Base-by-base conservation (phyloP, 2,329 filamentous ascomycete genomes). In the Penicillium sp. region DNA sequence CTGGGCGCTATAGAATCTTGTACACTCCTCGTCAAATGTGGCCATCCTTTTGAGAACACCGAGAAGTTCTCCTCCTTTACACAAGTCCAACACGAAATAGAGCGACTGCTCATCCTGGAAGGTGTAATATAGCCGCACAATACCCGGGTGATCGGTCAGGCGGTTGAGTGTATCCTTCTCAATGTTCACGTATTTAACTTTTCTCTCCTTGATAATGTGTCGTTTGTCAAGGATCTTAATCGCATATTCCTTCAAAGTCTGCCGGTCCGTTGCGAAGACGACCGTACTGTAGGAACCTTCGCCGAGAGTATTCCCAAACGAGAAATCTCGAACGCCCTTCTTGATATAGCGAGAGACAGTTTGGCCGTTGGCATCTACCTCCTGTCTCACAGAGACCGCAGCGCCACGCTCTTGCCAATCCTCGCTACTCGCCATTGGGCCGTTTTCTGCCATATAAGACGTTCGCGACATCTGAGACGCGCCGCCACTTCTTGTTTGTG, bases 171-270 rank as follows among this genome's bases (percentile, higher is more conserved):
- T 97, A 76, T 99, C 93, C 78, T 97, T 97, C 76, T 99, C 94
- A 67, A 99, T 99, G 76, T 97, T 99, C 75, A 99, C 94, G 70
- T 99, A 99, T 81, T 99, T 99, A 69, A 99, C 96, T 82, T 99
- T 99, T 76, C 96, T 97, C 78, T 99, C 94, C 76, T 97, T 99
- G 81, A 99, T 99, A 70, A 99, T 99, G 74, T 99, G 94, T 68
- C 92, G 86, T 78, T 99, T 99, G 76, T 99, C 94, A 45, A 99
- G 84, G 16, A 99, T 93, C 74, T 99, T 99, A 77, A 99, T 92
- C 26, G 94, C 94, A 70, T 97, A 97, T 73, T 99, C 93, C 68
- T 96, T 96, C 56, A 95, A 79, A 1, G 91, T 96, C 74, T 96
- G 91, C 59, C 93, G 87, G 74, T 99, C 94, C 4, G 92, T 96